Percentiles rank a stretch among this genome's conserved stretches.
Evolutionary conservation across 768 basidiomycete genomes (phyloP).

Genomic region (Boletus tylopilopsis): DNA sequence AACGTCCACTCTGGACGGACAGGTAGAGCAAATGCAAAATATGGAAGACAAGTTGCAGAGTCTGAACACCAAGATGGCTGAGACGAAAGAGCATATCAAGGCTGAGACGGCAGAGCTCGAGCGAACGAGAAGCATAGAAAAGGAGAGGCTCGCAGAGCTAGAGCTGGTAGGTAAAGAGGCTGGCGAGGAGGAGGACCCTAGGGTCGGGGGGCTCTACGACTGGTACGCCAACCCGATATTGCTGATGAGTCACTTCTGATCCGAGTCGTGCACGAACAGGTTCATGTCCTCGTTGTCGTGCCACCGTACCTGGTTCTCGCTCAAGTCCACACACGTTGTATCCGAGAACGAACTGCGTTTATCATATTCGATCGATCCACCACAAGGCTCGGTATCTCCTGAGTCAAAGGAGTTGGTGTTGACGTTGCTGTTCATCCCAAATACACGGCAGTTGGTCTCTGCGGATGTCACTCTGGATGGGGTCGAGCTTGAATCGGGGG

Average conservation of each 20-base stretch:
- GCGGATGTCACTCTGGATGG: constrained; percentile 55
- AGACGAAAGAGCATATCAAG: constrained; percentile 62
- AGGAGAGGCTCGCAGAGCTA: constrained; percentile 57
- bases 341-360: constrained; percentile 79
- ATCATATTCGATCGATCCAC: constrained; percentile 50
- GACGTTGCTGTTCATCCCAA: constrained; percentile 64
- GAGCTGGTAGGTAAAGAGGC: constrained; percentile 48
- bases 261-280: constrained; percentile 39
- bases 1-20: constrained; percentile 66
- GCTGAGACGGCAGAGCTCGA: constrained; percentile 53
- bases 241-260: constrained; percentile 1
- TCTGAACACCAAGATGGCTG: constrained; percentile 47
- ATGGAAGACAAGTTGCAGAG: constrained; percentile 62
- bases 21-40: constrained; percentile 77
- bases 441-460: constrained; percentile 60
- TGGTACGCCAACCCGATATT: constrained; percentile 45
- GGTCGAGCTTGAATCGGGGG: constrained; percentile 51
- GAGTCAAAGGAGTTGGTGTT: constrained; percentile 42
- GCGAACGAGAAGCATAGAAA: constrained; percentile 56
- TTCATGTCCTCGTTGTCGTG: constrained; percentile 64
- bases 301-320: constrained; percentile 58
- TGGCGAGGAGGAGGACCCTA: constrained; percentile 59
- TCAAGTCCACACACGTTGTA: constrained; percentile 53
- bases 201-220: constrained; percentile 62
- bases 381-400: constrained; percentile 21